Base-by-base conservation (phyloP, 495 filamentous ascomycete species). In the Staphylotrichum tortipilum region DNA sequence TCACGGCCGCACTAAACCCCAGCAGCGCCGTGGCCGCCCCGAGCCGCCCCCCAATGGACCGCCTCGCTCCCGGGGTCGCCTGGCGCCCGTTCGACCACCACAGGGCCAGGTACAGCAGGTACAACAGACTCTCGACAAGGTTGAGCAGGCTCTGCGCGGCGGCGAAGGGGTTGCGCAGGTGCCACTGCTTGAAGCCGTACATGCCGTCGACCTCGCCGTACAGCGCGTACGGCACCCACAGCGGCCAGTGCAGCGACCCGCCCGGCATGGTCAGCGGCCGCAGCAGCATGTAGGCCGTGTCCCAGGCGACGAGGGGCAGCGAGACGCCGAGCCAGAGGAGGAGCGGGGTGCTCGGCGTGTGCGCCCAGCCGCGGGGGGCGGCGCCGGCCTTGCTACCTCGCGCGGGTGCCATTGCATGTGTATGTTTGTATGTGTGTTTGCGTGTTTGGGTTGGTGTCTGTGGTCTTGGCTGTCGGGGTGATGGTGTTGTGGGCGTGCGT, bases 221-320 rank as follows among this genome's bases (percentile, higher is more conserved):
- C 0, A 94, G 78, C 60, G 76, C 81, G 66, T 95, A 95, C 0
- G 86, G 89, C 12, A 68, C 68, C 78, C 79, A 95, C 42, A 96
- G 56, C 6, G 85, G 85, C 55, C 74, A 79, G 66, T 94, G 87
- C 38, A 86, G 67, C 30, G 67, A 64, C 6, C 89, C 88, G 49
- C 87, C 86, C 0, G 84, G 79, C 88, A 97, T 94, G 39, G 78
- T 82, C 67, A 82, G 77, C 26, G 91, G 91, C 17, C 91, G 86
- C 36, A 89, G 68, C 26, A 95, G 67, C 33, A 94, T 80, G 70
- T 94, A 95, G 40, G 71, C 72, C 7, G 80, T 75, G 70, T 96
- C 91, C 89, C 89, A 94, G 37, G 74, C 54, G n/a, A 91, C 84
- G 47, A 90, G 71, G 3, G 89, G 88, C 4, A 91, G 68, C n/a